Conservation (phyloP, 164 flowering plant genomes). For the Kingdonia uniflora region DNA sequence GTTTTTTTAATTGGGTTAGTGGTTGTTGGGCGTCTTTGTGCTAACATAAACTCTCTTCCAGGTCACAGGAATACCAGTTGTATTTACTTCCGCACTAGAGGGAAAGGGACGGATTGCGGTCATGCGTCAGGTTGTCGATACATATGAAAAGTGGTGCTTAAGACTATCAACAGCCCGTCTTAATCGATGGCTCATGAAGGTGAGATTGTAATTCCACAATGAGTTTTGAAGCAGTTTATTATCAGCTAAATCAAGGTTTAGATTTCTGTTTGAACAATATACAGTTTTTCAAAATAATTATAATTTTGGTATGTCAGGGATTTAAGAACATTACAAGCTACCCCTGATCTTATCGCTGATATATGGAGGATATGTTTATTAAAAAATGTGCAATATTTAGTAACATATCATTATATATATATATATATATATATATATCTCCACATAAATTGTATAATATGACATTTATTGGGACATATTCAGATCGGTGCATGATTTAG, state of each 20-base stretch:
- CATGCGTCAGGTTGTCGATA: constrained; percentile 58
- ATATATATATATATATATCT: no score
- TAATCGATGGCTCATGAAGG: constrained; percentile 93
- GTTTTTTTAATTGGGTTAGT: no score
- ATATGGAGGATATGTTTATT: no score
- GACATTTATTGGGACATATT: no score
- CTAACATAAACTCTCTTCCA: constrained; percentile 17
- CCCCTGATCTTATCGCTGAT: no score
- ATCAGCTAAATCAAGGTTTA: no score
- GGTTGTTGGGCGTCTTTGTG: not conserved
- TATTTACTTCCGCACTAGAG: constrained; percentile 84
- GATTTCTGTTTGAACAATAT: not conserved
- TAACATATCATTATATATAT: no score
- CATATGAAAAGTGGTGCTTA: constrained; percentile 89
- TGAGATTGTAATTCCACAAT: constrained; percentile 12
- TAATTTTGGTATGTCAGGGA: no score
- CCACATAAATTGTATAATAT: no score
- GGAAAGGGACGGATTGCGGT: constrained; percentile 68
- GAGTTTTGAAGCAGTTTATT: not conserved
- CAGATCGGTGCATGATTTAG: no score
- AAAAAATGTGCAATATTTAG: no score
- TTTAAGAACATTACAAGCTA: no score
- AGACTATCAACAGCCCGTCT: constrained; percentile 85
- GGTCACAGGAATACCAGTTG: constrained; percentile 91
- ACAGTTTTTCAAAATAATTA: not conserved